A percentile compares a stretch with the other conserved stretches of the same genome.
Conservation (phyloP, 768 basidiomycete genomes). For the Hemileccinum impolitum region DNA sequence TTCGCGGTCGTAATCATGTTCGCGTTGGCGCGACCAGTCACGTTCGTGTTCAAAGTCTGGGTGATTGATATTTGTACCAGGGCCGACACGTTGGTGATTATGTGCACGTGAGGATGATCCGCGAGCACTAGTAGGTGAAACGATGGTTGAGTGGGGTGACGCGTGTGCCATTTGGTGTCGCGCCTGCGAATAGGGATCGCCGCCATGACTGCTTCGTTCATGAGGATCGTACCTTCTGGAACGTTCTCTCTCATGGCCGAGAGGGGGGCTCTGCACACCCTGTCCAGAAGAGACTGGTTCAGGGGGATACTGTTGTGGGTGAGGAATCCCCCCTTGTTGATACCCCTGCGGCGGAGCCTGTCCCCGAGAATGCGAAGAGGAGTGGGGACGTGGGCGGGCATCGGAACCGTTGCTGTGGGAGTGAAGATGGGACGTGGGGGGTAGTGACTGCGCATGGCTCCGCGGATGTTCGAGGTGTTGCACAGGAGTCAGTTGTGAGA, state of each 20-base stretch:
- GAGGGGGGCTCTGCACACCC: conserved; percentile 47
- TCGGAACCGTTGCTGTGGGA: conserved; percentile 40
- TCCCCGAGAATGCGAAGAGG: conserved; percentile 50
- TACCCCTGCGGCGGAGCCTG: conserved; percentile 33
- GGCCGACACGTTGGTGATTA: conserved; percentile 65
- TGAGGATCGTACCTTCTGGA: conserved; percentile 48
- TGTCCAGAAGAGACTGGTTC: conserved; percentile 46
- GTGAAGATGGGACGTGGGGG: conserved; percentile 41
- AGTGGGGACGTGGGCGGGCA: conserved; percentile 47
- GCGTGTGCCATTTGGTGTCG: conserved; percentile 30
- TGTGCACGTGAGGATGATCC: conserved; percentile 46
- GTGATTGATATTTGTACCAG: conserved; percentile 52
- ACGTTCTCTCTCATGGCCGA: conserved; percentile 40
- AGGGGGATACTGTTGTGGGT: conserved; percentile 44
- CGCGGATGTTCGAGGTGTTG: conserved; percentile 37
- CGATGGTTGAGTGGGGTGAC: conserved; percentile 34
- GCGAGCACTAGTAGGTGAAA: conserved; percentile 35
- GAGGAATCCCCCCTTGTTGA: conserved; percentile 37
- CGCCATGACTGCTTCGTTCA: conserved; percentile 37
- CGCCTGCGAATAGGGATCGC: conserved; percentile 32
- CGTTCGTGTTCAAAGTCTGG: conserved; percentile 35
- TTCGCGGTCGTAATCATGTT: conserved; percentile 43
- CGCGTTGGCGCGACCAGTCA: conserved; percentile 38
- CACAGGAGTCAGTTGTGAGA: conserved; percentile 45
- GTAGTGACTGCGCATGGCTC: conserved; percentile 30